Evolutionary conservation across 1,139 yeast species (phyloP), one percentile per base, ranked within the genome.

Genomic region (Kurtzmaniella quercitrusa): DNA sequence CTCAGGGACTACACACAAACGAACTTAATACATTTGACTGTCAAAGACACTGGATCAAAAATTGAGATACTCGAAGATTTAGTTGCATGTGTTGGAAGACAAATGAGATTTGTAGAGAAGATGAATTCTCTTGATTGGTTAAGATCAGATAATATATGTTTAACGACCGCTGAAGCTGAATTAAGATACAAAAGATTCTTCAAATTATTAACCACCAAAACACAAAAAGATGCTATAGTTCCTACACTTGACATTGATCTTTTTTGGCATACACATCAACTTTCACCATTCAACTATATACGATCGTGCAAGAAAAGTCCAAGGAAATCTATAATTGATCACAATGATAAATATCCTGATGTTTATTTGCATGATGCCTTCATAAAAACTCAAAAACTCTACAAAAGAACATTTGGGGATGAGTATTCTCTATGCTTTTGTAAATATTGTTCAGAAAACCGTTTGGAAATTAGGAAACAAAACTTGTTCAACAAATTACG

Each of bases 241-340:
- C 68, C 68, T 1, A 62, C 68, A 0, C 47, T 63, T 33, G 67
- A 63, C 40, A 52, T 63, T 19, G 67, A 62, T 42, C 48, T 63
- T 32, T 52, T 55, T 2, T 62, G 67, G 67, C 66, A 60, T 42
- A 61, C 67, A 9, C 67, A 62, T 42, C 64, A 59, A 41, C 46
- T 62, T 18, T 49, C 57, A 2, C 49, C 56, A 38, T 41, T 39
- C 18, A 42, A 47, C 33, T 62, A 62, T 45, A 49, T 38, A n/a
- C 7, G 14, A 18, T 14, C 9, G 9, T 41, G 44, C 44, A 38
- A 34, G 21, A 23, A 39, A n/a, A 21, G 39, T 9, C 6, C 17
- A n/a, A 38, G 12, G 17, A 28, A 21, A 8, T 15, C 33, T 20
- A 19, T 41, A 5, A 47, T 57, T 22, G 52, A 49, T 38, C 58